These are phyloP conservation scores for Triangularia verruculosa DNA, from an alignment of 2,329 filamentous ascomycete species.

Conservation along the genomic window DNA sequence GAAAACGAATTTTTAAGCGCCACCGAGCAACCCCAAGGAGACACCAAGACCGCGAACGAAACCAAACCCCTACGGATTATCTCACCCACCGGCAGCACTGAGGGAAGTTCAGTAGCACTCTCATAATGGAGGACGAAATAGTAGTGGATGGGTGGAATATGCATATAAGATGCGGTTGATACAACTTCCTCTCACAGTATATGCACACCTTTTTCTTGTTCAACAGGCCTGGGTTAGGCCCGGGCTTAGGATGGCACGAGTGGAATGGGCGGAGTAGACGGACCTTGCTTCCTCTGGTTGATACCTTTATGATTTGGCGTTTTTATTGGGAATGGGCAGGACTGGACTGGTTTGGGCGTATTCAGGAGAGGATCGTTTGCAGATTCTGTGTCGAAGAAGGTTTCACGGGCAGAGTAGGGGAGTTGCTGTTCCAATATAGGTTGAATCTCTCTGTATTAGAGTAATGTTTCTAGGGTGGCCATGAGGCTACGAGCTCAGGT, in stretches of 20 bases:
- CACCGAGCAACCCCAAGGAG: conserved; percentile 1
- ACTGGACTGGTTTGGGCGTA: neutral
- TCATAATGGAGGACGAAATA: conserved; percentile 6
- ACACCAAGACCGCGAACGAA: neutral
- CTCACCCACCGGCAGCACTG: conserved; percentile 4
- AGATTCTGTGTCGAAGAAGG: neutral
- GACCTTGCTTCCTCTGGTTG: neutral
- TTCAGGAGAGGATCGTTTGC: neutral
- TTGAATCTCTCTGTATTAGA: neutral
- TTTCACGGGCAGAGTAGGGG: neutral
- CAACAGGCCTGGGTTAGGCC: neutral
- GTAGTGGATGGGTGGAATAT: neutral
- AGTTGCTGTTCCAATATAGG: neutral
- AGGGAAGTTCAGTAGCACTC: conserved; percentile 9
- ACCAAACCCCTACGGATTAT: conserved; percentile 16
- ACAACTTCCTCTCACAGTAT: neutral
- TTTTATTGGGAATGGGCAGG: neutral
- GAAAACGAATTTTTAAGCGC: conserved; percentile 22
- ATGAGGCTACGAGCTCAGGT: neutral
- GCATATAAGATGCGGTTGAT: neutral
- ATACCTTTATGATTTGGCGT: conserved; percentile 2
- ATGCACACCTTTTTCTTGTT: neutral
- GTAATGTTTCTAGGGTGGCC: neutral
- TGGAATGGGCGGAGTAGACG: neutral
- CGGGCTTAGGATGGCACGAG: neutral